Evolutionary conservation across 2,329 filamentous ascomycete species (phyloP).

Genomic region (Hansfordia pulvinata): DNA sequence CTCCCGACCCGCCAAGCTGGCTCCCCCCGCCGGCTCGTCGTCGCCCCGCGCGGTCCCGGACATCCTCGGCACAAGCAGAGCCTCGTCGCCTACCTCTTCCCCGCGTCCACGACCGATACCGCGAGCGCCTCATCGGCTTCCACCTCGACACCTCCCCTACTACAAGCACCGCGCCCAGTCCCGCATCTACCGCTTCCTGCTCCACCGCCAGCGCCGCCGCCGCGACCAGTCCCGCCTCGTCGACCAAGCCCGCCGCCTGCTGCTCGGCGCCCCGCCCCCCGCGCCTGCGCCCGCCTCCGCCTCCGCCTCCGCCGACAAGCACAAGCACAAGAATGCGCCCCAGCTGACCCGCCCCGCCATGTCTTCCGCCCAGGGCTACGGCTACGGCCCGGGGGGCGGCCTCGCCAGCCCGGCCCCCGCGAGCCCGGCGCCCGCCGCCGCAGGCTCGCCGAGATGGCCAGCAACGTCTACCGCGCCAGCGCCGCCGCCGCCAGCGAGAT

Average conservation of each 20-base stretch:
- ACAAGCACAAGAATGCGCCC: conserved; percentile 19
- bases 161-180: conserved; percentile 61
- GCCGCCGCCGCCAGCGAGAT: conserved; percentile 45
- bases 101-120: conserved; percentile 48
- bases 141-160: conserved; percentile 62
- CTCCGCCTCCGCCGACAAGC: conserved; percentile 10
- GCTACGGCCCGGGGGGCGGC: conserved; percentile 18
- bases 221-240: conserved; percentile 31
- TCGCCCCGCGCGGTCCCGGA: conserved; percentile 20
- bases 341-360: conserved; percentile 12
- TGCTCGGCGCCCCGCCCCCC: conserved; percentile 23
- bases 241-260: conserved; percentile 31
- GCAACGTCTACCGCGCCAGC: conserved; percentile 40
- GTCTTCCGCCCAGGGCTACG: conserved; percentile 6
- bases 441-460: conserved; percentile 57
- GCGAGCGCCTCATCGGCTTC: conserved; percentile 53
- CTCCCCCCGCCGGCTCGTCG: conserved; percentile 26
- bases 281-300: conserved; percentile 1
- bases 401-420: conserved; percentile 20
- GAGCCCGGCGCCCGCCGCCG: conserved; percentile 62
- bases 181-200: conserved; percentile 61
- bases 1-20: conserved; percentile 22
- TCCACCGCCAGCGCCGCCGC: conserved; percentile 47
- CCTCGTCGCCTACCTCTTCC: conserved; percentile 55
- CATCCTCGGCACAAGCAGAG: conserved; percentile 28